Conservation (phyloP, 352 stramenopile genomes). For the Globisporangium parvum region DNA sequence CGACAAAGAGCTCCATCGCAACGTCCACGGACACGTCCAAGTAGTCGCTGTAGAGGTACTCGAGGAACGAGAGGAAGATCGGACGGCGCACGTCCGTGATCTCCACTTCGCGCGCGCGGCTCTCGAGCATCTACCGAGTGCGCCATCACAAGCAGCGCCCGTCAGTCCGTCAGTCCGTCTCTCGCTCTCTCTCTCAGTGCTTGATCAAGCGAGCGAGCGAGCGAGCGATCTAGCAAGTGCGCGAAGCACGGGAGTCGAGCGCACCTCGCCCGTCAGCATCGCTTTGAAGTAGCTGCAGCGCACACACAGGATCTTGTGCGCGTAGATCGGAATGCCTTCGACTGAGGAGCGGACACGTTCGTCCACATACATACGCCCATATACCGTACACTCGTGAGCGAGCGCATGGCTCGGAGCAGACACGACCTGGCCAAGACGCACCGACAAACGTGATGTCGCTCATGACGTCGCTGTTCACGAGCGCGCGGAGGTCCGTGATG, state of each 20-base stretch:
- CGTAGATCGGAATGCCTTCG: conserved; percentile 83
- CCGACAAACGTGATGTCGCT: conserved; percentile 86
- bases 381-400: neutral
- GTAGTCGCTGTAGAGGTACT: conserved; percentile 96
- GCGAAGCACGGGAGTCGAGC: neutral
- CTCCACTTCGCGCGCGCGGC: conserved; percentile 81
- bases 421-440: conserved; percentile 18
- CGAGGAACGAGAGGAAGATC: conserved; percentile 93
- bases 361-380: neutral
- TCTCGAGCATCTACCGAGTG: conserved; percentile 81
- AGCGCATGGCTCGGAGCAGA: neutral
- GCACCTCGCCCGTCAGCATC: conserved; percentile 79
- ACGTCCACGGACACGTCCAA: conserved; percentile 89
- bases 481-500: conserved; percentile 57
- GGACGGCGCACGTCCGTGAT: conserved; percentile 89
- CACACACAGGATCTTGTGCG: conserved; percentile 90
- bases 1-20: conserved; percentile 93
- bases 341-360: conserved; percentile 24
- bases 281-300: conserved; percentile 93
- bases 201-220: no score
- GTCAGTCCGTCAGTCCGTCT: neutral
- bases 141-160: neutral
- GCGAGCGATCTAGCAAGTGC: no score
- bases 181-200: no score
- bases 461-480: conserved; percentile 85